Evolutionary conservation across 805 yeast genomes (phyloP), one percentile per base, ranked within the genome.

Genomic region (Metschnikowia peoriensis): DNA sequence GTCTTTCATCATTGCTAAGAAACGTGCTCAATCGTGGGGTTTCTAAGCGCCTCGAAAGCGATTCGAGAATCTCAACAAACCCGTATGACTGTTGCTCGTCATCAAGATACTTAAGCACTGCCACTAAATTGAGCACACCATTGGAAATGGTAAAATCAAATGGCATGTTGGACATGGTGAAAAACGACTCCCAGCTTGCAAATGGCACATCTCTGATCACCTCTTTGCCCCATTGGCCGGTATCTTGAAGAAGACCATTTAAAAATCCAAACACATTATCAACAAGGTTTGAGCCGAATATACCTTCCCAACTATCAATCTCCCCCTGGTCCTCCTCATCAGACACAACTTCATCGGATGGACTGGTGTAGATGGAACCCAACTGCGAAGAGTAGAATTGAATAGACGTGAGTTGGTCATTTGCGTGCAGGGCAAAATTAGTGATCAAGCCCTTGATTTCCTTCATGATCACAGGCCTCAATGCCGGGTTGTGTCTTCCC

Each of bases 401-500:
- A 6, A 79, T 67, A 0, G 77, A 77, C 4, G 68, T 61, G 16
- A 57, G 81, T 69, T 7, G 59, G 53, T 2, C 27, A 14, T 64
- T 60, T 1, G 76, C 76, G 32, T 61, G 58, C 0, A 44, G 50
- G 0, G 87, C 82, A 8, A 83, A 64, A 8, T 70, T 66, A 28
- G 72, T 67, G 1, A 85, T 71, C n/a, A 85, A 57, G 0, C 61
- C 58, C 2, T 73, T 68, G 44, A 84, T 69, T 47, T 82, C 81
- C 3, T 73, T 67, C 47, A 81, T 67, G 22, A 91, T 82, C 0
- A 69, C 61, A 0, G 87, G 84, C 46, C 87, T 83, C 54, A 90
- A 72, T 1, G 79, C 82, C 1, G 96, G 89, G 62, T 88, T 89
- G 63, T 92, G 97, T 62, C 97, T 79, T 2, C 88, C 84, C 45